These are phyloP conservation scores for Phanerochaete carnosa DNA, from an alignment of 768 basidiomycete species.

Conservation along the genomic window DNA sequence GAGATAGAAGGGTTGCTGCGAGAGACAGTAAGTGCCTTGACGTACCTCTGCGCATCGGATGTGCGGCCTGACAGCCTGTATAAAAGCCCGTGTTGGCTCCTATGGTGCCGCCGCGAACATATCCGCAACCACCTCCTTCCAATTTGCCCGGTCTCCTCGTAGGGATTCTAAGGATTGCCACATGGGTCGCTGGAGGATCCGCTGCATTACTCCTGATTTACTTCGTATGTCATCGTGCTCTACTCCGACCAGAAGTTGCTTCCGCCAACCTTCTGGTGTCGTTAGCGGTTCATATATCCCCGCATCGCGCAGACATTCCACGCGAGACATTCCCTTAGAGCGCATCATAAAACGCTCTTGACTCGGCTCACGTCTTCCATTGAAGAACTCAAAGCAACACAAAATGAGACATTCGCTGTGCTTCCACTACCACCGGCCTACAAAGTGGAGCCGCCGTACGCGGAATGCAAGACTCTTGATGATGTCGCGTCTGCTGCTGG, in stretches of 20 bases:
- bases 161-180: slow-evolving; percentile 55
- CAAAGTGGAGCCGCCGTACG: slow-evolving; percentile 45
- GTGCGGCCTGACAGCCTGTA: slow-evolving; percentile 18
- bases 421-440: slow-evolving; percentile 53
- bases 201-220: slow-evolving; percentile 57
- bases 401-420: slow-evolving; percentile 50
- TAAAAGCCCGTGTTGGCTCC: slow-evolving; percentile 36
- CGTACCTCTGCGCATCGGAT: slow-evolving; percentile 11
- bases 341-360: slow-evolving; percentile 58
- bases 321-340: slow-evolving; percentile 58
- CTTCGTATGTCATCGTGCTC: slow-evolving; percentile 45
- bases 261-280: neutral
- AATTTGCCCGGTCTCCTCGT: slow-evolving; percentile 64
- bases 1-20: slow-evolving; percentile 61
- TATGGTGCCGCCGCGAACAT: slow-evolving; percentile 65
- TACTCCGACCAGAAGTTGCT: slow-evolving; percentile 8
- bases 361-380: slow-evolving; percentile 53
- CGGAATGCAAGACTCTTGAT: slow-evolving; percentile 43
- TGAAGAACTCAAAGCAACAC: slow-evolving; percentile 50
- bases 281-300: slow-evolving; percentile 67
- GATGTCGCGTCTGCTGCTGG: slow-evolving; percentile 29
- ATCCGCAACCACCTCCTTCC: slow-evolving; percentile 68
- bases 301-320: slow-evolving; percentile 54
- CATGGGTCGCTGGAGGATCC: slow-evolving; percentile 67
- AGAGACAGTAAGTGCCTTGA: slow-evolving; percentile 41